Evolutionary conservation across 2,329 filamentous ascomycete genomes (phyloP).

Genomic region (Aspergillus pseudoterreus): DNA sequence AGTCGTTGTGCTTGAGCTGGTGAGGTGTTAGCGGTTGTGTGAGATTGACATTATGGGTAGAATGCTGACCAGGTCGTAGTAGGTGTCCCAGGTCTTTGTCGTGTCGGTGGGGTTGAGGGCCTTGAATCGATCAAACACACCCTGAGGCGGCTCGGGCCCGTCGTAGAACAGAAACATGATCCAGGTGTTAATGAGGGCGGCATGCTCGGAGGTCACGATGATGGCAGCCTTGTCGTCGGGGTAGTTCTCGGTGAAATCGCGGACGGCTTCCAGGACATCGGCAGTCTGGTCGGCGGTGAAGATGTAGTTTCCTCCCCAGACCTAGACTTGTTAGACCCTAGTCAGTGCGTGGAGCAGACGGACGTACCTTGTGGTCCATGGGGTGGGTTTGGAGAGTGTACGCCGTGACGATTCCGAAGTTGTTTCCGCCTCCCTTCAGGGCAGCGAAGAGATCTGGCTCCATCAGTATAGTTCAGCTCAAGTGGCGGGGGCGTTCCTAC

Average conservation of each 20-base stretch:
- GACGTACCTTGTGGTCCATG: conserved; percentile 23
- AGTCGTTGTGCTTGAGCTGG: conserved; percentile 41
- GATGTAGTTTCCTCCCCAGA: conserved; percentile 49
- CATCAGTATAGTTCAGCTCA: background rate
- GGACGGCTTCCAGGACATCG: conserved; percentile 28
- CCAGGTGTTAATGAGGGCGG: conserved; percentile 51
- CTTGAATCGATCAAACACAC: conserved; percentile 56
- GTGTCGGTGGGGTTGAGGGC: conserved; percentile 45
- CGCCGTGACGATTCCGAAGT: conserved; percentile 43
- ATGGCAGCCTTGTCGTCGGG: conserved; percentile 58
- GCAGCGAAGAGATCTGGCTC: conserved; percentile 38
- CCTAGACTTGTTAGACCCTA: conserved; percentile 16
- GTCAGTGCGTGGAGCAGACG: background rate
- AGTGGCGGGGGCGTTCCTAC: background rate
- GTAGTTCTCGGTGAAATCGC: conserved; percentile 45
- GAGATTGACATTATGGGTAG: conserved; percentile 14
- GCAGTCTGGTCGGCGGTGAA: conserved; percentile 36
- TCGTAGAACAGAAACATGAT: conserved; percentile 63
- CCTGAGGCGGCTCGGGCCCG: conserved; percentile 50
- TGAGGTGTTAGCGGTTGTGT: background rate
- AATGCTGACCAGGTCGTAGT: conserved; percentile 43
- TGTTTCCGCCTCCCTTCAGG: conserved; percentile 43
- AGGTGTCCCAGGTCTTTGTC: conserved; percentile 45
- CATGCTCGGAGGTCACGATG: conserved; percentile 53
- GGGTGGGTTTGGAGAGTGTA: conserved; percentile 34